Evolutionary conservation across 129 eudicot species (phyloP), one percentile per base, ranked within the genome.

Genomic region (Chrysanthemum lavandulifolium): DNA sequence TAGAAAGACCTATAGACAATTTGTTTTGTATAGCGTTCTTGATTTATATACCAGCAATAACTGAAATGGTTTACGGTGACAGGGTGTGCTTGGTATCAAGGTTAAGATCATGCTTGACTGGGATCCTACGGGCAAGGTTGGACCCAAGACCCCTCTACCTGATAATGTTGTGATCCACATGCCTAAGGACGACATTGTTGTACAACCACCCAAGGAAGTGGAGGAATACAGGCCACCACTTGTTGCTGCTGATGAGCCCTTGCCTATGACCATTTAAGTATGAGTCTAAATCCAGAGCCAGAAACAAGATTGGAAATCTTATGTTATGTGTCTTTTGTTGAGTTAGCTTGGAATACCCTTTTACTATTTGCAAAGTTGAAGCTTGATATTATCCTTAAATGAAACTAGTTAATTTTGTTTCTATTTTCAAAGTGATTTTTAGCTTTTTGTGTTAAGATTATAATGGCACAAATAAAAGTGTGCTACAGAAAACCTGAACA

Each of bases 51-150:
- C 45, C 13, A 13, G 0, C 7, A 58, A 12, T 2, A 47, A 50
- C 60, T 68, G 8, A 68, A 50, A 23, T 21, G 51, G 23, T 68
- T 36, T 43, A 21, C 52, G 7, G 7, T 33, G 13, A 69, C 62
- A 85, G 90, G 90, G 90, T 14, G 86, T 85, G n/a, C 86, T 85
- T 21, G 89, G 89, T n/a, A 85, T 82, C 69, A 85, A 85, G 73
- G 90, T 85, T 3, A 85, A 82, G 58, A 79, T 82, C 31, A 82
- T 85, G 90, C 90, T 82, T 10, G 84, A 60, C 29, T 82, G 86
- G 86, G 90, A 85, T 74, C 84, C 86, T 12, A 79, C 84, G 0
- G 84, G 86, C 33, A 85, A 82, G 73, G 73, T 72, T 15, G 90
- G 90, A 18, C 90, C 89, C 0, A 82, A 80, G 58, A 86, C 85